Base-by-base conservation (phyloP, 176 grass and related monocot genomes). In the Dactylis glomerata region DNA sequence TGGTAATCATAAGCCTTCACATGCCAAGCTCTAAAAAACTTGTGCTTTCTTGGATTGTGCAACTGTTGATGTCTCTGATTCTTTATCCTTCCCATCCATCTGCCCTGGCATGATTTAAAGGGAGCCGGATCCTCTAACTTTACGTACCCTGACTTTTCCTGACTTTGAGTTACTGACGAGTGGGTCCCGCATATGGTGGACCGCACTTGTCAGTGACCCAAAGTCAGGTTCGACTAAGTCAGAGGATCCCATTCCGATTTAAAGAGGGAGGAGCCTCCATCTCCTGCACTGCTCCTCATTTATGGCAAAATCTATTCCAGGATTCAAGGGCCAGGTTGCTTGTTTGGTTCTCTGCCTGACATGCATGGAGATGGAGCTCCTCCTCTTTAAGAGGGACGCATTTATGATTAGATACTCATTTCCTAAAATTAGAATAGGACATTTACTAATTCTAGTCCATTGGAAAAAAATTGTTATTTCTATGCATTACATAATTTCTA, bases 271-370 rank as follows among this genome's bases (percentile, higher is more conserved):
- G 22, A 78, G 64, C 41, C 72, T 86, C 83, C 83, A 86, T 90
- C 78, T 73, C 72, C 78, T 86, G 88, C 70, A 62, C 78, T 86
- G 88, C 22, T 58, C 44, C 77, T 64, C 83, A 90, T 86, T 86
- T 76, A 86, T 73, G 78, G 52, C 79, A 54, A 73, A 78, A 71
- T 19, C 72, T 44, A 77, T 82, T 72, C 78, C 78, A 62, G 37
- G 88, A 86, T 82, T 89, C 50, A 76, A 52, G 59, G 87, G 70
- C 9, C 45, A 52, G 61, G 55, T 68, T 80, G 46, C 37, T 89
- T 89, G 68, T 77, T 75, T 79, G 64, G 17, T 73, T 78, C 74
- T 78, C 16, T 30, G 12, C 59, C 70, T 85, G 51, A 49, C 82
- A 89, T 81, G 64, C 31, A 88, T 88, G 71, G 88, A 71, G 5